Conservation (phyloP, 2,329 filamentous ascomycete genomes). For the Plectosphaerella cucumerina region DNA sequence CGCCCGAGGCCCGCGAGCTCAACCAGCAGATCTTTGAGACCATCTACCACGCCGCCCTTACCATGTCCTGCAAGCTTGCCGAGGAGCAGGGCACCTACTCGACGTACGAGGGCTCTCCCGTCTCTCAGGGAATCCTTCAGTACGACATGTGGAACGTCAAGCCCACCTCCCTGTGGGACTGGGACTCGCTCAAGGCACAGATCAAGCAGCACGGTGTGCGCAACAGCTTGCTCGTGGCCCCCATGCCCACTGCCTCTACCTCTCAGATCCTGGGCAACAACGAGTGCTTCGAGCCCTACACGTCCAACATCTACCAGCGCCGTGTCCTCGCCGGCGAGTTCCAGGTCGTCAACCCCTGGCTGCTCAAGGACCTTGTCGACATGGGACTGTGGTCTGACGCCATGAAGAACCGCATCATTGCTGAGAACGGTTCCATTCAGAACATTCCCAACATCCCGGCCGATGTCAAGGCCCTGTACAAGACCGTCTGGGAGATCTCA, state of each 20-base stretch:
- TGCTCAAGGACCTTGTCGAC: conserved; percentile 96
- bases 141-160: conserved; percentile 99
- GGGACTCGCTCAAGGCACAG: conserved; percentile 81
- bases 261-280: conserved; percentile 99
- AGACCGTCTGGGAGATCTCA: conserved; percentile 99
- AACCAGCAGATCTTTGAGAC: conserved; percentile 99
- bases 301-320: conserved; percentile 98
- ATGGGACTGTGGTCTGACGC: conserved; percentile 98
- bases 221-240: conserved; percentile 91
- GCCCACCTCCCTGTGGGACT: conserved; percentile 94
- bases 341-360: conserved; percentile 98
- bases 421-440: conserved; percentile 92
- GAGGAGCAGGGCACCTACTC: conserved; percentile 80
- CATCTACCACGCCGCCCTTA: conserved; percentile 94
- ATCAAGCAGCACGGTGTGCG: conserved; percentile 91
- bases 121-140: conserved; percentile 92
- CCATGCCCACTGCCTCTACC: conserved; percentile 96
- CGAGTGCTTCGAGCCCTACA: conserved; percentile 99
- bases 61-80: conserved; percentile 82
- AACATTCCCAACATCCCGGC: conserved; percentile 95
- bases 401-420: conserved; percentile 99
- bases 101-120: conserved; percentile 88
- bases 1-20: conserved; percentile 84
- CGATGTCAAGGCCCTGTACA: conserved; percentile 96
- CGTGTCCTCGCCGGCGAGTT: conserved; percentile 97